Evolutionary conservation across 805 yeast genomes (phyloP).

Genomic region (Candida nonsorbophila): DNA sequence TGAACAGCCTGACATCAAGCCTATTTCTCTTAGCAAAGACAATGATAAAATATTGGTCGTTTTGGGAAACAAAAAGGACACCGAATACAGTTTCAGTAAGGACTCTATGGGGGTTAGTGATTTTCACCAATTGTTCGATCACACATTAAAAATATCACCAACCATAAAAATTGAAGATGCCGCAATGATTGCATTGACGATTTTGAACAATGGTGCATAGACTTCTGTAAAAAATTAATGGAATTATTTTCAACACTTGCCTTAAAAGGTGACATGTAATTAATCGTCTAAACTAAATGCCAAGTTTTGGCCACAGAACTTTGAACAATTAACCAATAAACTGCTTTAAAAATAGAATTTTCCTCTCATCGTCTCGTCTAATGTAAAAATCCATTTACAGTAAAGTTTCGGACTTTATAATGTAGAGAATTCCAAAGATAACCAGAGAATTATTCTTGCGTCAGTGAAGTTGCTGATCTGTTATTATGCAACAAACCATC

Average conservation of each 20-base stretch:
- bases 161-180: constrained; percentile 70
- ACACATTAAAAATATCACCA: constrained; percentile 45
- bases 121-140: constrained; percentile 67
- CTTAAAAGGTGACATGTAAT: no score
- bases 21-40: constrained; percentile 6
- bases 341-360: no score
- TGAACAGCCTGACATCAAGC: constrained; percentile 16
- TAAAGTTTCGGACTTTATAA: no score
- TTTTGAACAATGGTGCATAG: constrained; percentile 3
- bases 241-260: constrained; percentile 1
- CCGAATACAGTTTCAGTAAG: constrained; percentile 45
- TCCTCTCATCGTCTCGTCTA: no score
- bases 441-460: no score
- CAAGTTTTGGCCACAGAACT: no score
- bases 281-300: no score
- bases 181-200: constrained; percentile 52
- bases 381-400: no score
- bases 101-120: constrained; percentile 51
- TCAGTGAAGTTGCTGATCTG: no score
- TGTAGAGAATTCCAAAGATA: no score
- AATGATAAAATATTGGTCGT: constrained; percentile 45
- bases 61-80: constrained; percentile 58
- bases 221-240: neutral
- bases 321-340: no score
- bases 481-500: no score